These are phyloP conservation scores for Sugiyamaella chiloensis DNA, from an alignment of 805 yeast genomes.

Conservation along the genomic window DNA sequence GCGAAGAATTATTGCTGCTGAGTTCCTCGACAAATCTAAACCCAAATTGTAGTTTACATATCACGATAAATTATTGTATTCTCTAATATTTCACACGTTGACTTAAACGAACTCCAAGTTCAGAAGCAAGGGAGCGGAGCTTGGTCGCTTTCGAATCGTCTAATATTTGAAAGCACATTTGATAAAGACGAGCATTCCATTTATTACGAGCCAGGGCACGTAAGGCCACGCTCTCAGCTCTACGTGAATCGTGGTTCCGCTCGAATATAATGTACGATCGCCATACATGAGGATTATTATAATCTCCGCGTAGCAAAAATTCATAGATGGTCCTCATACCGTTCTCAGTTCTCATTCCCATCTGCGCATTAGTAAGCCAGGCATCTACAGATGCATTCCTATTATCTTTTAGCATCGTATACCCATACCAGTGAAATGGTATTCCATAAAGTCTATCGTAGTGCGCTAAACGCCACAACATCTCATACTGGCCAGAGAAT, in stretches of 20 bases:
- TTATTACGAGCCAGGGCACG: neutral
- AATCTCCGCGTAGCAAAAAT: too few species aligned
- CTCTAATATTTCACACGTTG: too few species aligned
- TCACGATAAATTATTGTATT: too few species aligned
- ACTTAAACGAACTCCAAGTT: neutral
- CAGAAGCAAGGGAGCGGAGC: neutral
- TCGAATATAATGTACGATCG: too few species aligned
- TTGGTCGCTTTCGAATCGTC: neutral
- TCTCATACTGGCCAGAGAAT: neutral
- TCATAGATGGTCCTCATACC: too few species aligned
- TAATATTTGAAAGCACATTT: neutral
- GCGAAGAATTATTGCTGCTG: slow-evolving; percentile 57
- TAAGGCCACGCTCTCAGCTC: neutral
- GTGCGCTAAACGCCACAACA: neutral
- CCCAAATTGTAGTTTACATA: slow-evolving; percentile 23
- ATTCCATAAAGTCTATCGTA: neutral
- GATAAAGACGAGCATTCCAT: neutral
- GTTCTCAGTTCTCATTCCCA: too few species aligned
- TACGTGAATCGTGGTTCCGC: too few species aligned
- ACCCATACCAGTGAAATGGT: neutral
- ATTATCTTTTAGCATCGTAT: neutral
- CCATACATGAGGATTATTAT: too few species aligned
- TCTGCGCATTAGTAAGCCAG: too few species aligned
- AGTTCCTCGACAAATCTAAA: slow-evolving; percentile 32
- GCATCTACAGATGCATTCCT: too few species aligned